Evolutionary conservation across 169 alveolate genomes (phyloP).

Genomic region (Cyclospora cayetanensis): DNA sequence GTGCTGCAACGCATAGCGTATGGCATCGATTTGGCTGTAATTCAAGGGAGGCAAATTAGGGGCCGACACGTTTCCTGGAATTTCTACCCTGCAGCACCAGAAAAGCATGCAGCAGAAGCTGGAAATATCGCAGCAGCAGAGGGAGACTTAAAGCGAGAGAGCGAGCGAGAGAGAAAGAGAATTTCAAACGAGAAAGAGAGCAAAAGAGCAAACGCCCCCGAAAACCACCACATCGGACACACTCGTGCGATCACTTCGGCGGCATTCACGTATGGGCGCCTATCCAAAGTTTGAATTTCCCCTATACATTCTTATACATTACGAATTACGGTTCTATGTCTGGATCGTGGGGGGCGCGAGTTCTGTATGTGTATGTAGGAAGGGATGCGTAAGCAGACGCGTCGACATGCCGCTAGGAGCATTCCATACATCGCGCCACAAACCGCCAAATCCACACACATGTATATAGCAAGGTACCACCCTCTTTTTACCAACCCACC

Average conservation of each 20-base stretch:
- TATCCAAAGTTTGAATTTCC: no score
- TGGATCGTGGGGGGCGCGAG: no score
- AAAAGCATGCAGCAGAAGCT: background rate
- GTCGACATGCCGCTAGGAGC: no score
- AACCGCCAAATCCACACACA: no score
- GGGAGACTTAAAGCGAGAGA: background rate
- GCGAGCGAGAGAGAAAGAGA: background rate
- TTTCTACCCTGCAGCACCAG: conserved; percentile 1
- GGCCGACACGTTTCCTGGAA: conserved; percentile 86
- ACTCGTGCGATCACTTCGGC: background rate
- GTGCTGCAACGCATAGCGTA: conserved; percentile 89
- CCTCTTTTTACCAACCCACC: no score
- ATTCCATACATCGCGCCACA: no score
- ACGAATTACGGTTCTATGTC: no score
- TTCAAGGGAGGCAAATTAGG: conserved; percentile 94
- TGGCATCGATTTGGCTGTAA: conserved; percentile 92
- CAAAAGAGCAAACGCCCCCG: background rate
- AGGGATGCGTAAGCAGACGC: no score
- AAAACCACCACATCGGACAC: background rate
- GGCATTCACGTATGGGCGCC: background rate
- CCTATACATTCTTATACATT: no score
- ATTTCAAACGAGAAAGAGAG: background rate
- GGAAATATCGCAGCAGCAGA: background rate
- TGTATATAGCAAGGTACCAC: no score
- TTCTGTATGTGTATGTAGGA: no score